Evolutionary conservation across 139 green algal species (phyloP).

Genomic region (Picochlorum sp.): DNA sequence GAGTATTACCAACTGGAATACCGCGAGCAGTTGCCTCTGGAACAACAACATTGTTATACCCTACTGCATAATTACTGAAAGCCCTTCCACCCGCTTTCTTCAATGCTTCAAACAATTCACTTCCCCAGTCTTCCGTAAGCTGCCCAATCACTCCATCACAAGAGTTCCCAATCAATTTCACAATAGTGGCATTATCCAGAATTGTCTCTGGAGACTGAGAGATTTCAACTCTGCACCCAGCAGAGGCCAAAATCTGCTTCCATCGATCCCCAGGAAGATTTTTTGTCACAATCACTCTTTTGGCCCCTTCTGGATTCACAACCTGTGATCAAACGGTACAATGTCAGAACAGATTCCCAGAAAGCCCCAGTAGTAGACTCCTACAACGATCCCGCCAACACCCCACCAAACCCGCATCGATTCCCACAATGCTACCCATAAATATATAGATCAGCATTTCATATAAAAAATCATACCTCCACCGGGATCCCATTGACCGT

Average conservation of each 20-base stretch:
- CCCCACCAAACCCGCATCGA: no score
- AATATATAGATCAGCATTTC: no score
- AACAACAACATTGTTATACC: conserved; percentile 98
- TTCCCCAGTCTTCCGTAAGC: conserved; percentile 86
- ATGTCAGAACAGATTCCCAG: background rate
- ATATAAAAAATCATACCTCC: no score
- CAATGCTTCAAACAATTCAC: conserved; percentile 83
- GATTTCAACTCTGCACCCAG: conserved; percentile 61
- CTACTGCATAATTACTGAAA: conserved; percentile 97
- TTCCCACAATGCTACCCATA: no score
- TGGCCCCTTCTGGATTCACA: conserved; percentile 68
- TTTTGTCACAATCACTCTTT: conserved; percentile 95
- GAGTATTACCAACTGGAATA: conserved; percentile 96
- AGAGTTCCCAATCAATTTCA: conserved; percentile 74
- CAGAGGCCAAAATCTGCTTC: conserved; percentile 69
- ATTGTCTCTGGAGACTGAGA: conserved; percentile 71
- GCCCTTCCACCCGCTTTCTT: conserved; percentile 73
- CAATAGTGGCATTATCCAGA: conserved; percentile 74
- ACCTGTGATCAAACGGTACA: conserved; percentile 46
- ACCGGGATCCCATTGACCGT: no score
- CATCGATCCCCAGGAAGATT: conserved; percentile 83
- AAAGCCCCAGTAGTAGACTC: background rate
- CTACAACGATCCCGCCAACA: background rate
- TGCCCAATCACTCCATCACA: conserved; percentile 97
- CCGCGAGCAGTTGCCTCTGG: conserved; percentile 72